phyloP scores from a whole-genome alignment of 495 filamentous ascomycete species.

The Poronia punctata region DNA sequence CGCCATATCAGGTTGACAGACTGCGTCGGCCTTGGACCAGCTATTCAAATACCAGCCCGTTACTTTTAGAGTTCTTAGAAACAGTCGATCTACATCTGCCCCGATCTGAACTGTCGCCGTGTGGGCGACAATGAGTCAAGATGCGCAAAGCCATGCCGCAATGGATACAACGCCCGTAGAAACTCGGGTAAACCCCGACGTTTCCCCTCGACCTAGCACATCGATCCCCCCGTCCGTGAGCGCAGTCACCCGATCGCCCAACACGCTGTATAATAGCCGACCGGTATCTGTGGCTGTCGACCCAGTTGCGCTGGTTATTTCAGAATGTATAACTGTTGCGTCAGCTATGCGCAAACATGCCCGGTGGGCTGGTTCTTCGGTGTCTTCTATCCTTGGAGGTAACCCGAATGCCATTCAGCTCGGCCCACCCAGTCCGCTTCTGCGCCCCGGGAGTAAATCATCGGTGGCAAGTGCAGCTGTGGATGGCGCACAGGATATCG shows the following conservation, averaged over 20 bases:
- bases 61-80: neutral
- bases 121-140: constrained; percentile 37
- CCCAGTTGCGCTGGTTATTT: constrained; percentile 89
- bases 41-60: neutral
- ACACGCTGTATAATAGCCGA: constrained; percentile 43
- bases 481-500: constrained; percentile 35
- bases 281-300: constrained; percentile 77
- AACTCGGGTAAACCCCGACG: constrained; percentile 11
- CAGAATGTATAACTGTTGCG: constrained; percentile 98
- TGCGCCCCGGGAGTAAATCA: constrained; percentile 27
- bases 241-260: constrained; percentile 10
- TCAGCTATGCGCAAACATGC: constrained; percentile 97
- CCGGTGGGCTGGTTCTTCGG: constrained; percentile 92
- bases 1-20: neutral
- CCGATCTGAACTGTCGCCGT: constrained; percentile 13
- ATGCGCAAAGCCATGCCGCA: constrained; percentile 29
- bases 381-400: constrained; percentile 89
- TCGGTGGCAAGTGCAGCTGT: constrained; percentile 12
- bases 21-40: neutral
- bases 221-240: constrained; percentile 8
- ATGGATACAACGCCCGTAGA: constrained; percentile 30
- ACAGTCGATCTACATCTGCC: constrained; percentile 1
- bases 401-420: constrained; percentile 50
- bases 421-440: constrained; percentile 32
- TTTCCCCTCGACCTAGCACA: constrained; percentile 11